phyloP scores from a whole-genome alignment of 805 yeast genomes.

The Wickerhamiella qilinensis region DNA sequence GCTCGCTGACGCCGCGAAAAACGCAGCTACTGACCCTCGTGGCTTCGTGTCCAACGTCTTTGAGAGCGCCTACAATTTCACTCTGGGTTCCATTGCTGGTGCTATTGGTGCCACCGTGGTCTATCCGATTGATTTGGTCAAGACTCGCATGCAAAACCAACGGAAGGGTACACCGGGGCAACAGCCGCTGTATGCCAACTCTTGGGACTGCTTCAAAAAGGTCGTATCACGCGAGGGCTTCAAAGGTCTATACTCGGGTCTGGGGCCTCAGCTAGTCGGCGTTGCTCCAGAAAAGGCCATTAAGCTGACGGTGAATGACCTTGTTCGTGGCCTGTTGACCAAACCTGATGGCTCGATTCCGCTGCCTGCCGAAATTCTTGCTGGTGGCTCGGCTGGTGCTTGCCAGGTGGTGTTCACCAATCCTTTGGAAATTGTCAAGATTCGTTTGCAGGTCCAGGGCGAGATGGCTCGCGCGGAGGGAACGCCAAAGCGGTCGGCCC shows the following conservation, averaged over 20 bases:
- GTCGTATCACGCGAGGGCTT: constrained; percentile 65
- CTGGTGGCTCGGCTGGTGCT: constrained; percentile 92
- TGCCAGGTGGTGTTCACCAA: constrained; percentile 94
- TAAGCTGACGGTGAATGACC: constrained; percentile 84
- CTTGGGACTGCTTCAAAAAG: constrained; percentile 72
- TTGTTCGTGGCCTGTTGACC: constrained; percentile 62
- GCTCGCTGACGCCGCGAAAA: constrained; percentile 26
- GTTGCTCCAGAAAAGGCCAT: constrained; percentile 98
- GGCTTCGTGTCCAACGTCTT: constrained; percentile 45
- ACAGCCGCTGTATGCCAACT: constrained; percentile 46
- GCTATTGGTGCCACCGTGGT: constrained; percentile 97
- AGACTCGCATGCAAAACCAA: constrained; percentile 96
- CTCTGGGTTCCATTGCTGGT: constrained; percentile 89
- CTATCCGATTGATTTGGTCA: constrained; percentile 89
- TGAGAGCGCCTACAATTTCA: constrained; percentile 73
- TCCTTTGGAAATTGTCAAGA: constrained; percentile 90
- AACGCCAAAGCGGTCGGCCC: constrained; percentile 36
- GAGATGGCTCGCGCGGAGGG: constrained; percentile 31
- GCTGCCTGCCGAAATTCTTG: constrained; percentile 50
- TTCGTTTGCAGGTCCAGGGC: constrained; percentile 88
- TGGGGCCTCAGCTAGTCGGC: constrained; percentile 87
- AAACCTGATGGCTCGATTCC: constrained; percentile 34
- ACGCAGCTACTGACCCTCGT: constrained; percentile 22
- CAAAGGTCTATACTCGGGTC: constrained; percentile 77
- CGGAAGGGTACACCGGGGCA: constrained; percentile 39